These are phyloP conservation scores for Alternaria conjuncta DNA, from an alignment of 2,329 filamentous ascomycete genomes.

Conservation along the genomic window DNA sequence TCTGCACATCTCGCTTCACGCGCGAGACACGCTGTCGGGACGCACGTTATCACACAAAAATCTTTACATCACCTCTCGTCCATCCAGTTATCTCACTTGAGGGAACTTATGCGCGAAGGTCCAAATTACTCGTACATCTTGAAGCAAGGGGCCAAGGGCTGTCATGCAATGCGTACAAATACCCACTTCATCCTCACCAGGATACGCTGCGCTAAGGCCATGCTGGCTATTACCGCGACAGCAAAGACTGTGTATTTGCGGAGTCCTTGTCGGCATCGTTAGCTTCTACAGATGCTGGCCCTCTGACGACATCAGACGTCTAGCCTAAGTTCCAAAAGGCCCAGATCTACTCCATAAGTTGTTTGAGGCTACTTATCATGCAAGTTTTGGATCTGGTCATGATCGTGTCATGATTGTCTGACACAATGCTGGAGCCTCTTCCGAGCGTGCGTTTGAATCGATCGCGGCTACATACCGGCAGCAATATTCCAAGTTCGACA, in stretches of 20 bases:
- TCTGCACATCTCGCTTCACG: conserved; percentile 26
- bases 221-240: background rate
- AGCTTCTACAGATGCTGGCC: background rate
- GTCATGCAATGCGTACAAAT: background rate
- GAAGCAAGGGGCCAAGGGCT: conserved; percentile 13
- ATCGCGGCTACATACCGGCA: background rate
- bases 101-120: conserved; percentile 5
- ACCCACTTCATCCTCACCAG: conserved; percentile 1
- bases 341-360: background rate
- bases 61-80: conserved; percentile 9
- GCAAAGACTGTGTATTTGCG: background rate
- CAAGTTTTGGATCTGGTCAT: conserved; percentile 1
- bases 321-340: conserved; percentile 4
- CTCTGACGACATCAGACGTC: conserved; percentile 12
- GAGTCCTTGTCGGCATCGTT: background rate
- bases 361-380: background rate
- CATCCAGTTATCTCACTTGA: background rate
- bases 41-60: conserved; percentile 14
- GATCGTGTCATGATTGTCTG: conserved; percentile 10
- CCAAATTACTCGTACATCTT: conserved; percentile 13
- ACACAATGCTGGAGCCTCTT: background rate
- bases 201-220: background rate
- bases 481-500: background rate
- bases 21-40: conserved; percentile 28
- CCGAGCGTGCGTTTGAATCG: background rate